A percentile compares a stretch with the other conserved stretches of the same genome.
These are phyloP conservation scores for Trichoderma sp. DNA, from an alignment of 2,329 filamentous ascomycete species.

Conservation along the genomic window DNA sequence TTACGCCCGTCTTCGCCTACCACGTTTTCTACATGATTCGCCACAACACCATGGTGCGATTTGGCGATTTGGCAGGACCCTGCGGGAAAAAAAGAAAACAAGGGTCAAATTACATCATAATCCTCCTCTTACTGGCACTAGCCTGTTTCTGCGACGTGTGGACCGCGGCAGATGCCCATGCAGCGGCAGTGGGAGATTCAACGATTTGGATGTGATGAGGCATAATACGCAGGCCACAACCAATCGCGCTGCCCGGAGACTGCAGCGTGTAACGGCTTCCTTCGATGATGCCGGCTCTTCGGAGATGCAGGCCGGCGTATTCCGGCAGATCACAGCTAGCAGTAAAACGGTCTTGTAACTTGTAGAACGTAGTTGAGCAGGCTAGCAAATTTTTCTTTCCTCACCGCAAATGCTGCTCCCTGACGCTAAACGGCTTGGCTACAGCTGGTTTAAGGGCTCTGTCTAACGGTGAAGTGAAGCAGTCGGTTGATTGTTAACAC, in stretches of 20 bases:
- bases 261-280: not conserved
- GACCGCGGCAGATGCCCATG: not conserved
- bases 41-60: not conserved
- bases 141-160: not conserved
- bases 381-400: not conserved
- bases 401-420: not conserved
- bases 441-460: not conserved
- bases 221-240: not conserved
- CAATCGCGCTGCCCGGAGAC: not conserved
- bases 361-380: not conserved
- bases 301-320: not conserved
- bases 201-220: not conserved
- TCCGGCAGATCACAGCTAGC: not conserved
- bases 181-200: not conserved
- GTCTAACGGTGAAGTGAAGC: not conserved
- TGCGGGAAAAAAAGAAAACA: not conserved
- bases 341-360: not conserved
- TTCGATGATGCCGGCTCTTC: not conserved
- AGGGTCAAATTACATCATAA: not conserved
- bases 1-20: not conserved
- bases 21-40: not conserved
- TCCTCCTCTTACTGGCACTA: not conserved
- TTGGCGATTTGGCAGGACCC: not conserved
- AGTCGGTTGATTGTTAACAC: no score
- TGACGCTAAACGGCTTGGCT: not conserved